A percentile compares a stretch with the other conserved stretches of the same genome.
Conservation (phyloP, 2,329 filamentous ascomycete genomes). For the Colletotrichum lini region DNA sequence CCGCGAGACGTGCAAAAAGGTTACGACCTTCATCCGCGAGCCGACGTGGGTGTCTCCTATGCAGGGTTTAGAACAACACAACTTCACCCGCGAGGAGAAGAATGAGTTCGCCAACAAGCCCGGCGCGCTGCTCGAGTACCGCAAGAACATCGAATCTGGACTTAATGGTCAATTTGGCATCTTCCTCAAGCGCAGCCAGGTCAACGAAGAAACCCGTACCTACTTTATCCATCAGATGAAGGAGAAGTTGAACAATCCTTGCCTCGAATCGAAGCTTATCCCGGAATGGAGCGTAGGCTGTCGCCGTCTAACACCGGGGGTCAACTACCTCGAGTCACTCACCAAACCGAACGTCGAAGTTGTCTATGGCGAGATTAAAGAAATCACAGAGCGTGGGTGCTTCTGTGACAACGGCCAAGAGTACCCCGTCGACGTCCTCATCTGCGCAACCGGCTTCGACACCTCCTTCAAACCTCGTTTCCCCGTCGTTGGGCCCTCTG, state of each 20-base stretch:
- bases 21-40: slow-evolving; percentile 65
- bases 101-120: slow-evolving; percentile 58
- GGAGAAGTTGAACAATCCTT: slow-evolving; percentile 51
- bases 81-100: slow-evolving; percentile 57
- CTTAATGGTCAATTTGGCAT: slow-evolving; percentile 63
- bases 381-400: slow-evolving; percentile 48
- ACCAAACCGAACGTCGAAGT: slow-evolving; percentile 47
- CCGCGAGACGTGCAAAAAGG: slow-evolving; percentile 58
- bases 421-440: slow-evolving; percentile 46
- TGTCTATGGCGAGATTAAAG: slow-evolving; percentile 54
- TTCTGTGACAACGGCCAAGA: slow-evolving; percentile 47
- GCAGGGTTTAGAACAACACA: slow-evolving; percentile 58
- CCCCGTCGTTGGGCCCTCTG: slow-evolving; percentile 60
- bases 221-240: slow-evolving; percentile 59
- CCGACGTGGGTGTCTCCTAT: slow-evolving; percentile 65
- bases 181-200: slow-evolving; percentile 58
- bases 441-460: slow-evolving; percentile 48
- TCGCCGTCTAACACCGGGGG: slow-evolving; percentile 45
- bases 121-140: slow-evolving; percentile 55
- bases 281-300: slow-evolving; percentile 45
- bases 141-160: slow-evolving; percentile 60
- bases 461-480: slow-evolving; percentile 52
- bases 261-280: slow-evolving; percentile 44
- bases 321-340: slow-evolving; percentile 47
- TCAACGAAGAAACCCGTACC: slow-evolving; percentile 56